Evolutionary conservation across 257 asterid species (phyloP).

Genomic region (Gentiana dahurica): DNA sequence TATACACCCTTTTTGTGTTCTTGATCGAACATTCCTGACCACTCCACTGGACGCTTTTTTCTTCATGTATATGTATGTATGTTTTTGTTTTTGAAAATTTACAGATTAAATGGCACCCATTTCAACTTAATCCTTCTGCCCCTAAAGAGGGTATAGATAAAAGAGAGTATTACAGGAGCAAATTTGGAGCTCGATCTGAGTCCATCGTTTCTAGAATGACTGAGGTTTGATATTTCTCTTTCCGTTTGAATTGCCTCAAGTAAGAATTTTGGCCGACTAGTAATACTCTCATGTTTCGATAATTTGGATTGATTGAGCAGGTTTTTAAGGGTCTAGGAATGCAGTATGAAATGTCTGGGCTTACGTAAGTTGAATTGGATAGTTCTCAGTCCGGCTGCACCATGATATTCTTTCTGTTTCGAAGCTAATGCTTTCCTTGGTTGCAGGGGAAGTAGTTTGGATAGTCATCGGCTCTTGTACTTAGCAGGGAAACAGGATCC

Average conservation of each 20-base stretch:
- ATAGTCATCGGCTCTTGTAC: slow-evolving; percentile 58
- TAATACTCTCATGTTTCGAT: neutral
- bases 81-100: slow-evolving; percentile 3
- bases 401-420: neutral
- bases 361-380: slow-evolving; percentile 37
- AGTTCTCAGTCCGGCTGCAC: neutral
- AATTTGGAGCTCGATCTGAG: slow-evolving; percentile 52
- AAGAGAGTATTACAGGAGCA: slow-evolving; percentile 42
- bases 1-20: neutral
- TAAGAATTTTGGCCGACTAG: neutral
- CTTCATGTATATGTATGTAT: neutral
- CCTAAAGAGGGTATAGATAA: slow-evolving; percentile 63
- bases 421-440: slow-evolving; percentile 1
- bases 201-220: slow-evolving; percentile 58
- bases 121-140: slow-evolving; percentile 50
- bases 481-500: slow-evolving; percentile 52
- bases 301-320: slow-evolving; percentile 20
- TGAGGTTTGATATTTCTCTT: slow-evolving; percentile 33
- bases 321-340: slow-evolving; percentile 44
- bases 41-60: neutral
- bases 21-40: neutral
- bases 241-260: neutral
- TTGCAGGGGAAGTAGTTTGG: slow-evolving; percentile 58
- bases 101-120: slow-evolving; percentile 45
- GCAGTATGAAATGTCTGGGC: slow-evolving; percentile 46